Evolutionary conservation across 2,329 filamentous ascomycete genomes (phyloP), one percentile per base, ranked within the genome.

Genomic region (Colletotrichum sublineola): DNA sequence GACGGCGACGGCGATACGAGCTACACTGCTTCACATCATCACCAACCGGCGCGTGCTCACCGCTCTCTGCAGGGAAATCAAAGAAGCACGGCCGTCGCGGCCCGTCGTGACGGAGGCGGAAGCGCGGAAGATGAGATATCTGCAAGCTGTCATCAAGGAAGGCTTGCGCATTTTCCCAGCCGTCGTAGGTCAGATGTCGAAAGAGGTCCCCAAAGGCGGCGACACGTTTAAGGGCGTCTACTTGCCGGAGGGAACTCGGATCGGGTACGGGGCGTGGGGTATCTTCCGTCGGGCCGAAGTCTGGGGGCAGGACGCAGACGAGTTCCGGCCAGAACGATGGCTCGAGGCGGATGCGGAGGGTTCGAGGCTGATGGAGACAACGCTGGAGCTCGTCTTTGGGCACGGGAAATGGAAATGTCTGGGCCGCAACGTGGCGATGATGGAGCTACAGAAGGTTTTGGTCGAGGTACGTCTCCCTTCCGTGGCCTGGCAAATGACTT

Each of bases 1-100:
- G 8, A 89, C 88, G 0, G 87, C 89, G 0, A 88, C 86, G 0
- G 84, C 84, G 1, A 84, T 91, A 6, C 85, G 89, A 1, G 81
- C 84, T 46, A 88, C 85, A 0, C 74, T 91, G 66, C 82, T 90
- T 24, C 84, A 88, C 77, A 78, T 91, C 71, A 84, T 86, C 31
- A 87, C 84, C 15, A 85, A 83, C 29, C 86, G 86, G 0, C 81
- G 80, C 0, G 83, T 88, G 1, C 82, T 86, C 63, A 67, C 75
- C 5, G 84, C 82, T 78, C 79, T 91, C 0, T 83, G 83, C 9
- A 77, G 77, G 0, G 87, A 89, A 74, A 83, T 86, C 31, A 75
- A 75, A n/a, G n/a, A n/a, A n/a, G 0, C 80, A 82, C n/a, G 42
- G n/a, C 57, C 48, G 8, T 63, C 71, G 0, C 12, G 55, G 40